Evolutionary conservation across 768 basidiomycete genomes (phyloP), one percentile per base, ranked within the genome.

Genomic region (Calocera viscosa): DNA sequence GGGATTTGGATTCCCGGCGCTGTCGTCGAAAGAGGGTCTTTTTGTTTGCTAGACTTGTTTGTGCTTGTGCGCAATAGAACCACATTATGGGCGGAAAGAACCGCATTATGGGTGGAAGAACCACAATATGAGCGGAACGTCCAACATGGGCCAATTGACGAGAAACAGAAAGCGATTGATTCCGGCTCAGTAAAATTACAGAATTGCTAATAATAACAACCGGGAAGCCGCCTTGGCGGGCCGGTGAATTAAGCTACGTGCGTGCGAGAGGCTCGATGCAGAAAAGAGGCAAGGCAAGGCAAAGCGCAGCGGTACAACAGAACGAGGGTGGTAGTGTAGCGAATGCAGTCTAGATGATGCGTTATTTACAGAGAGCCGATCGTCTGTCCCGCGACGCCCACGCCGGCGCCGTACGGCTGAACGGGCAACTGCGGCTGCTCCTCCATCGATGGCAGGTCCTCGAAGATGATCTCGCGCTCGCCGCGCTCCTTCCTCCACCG

Each of bases 401-500:
- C 14, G 14, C 49, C 49, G 12, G 49, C 49, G 14, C 49, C 49
- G 24, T 49, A 49, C 14, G 49, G 49, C 24, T 49, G 49, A 14
- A 49, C 49, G 24, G 49, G 49, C 49, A 49, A 11, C 49, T 49
- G 49, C 11, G 49, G 49, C 49, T 49, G 49, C 24, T 49, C 49
- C 24, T 49, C 49, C 49, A 49, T 49, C 24, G 49, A 11, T 49
- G 49, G 49, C 24, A 49, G 49, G 49, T 63, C 47, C 28, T 65
- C 49, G 67, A 67, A 67, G 22, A 78, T 79, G 24, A 93, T 73
- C 71, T 91, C 90, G 1, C 80, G 75, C 71, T 93, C 89, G 14
- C 90, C 91, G 68, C 91, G 81, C 71, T 91, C 88, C 68, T 83
- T 80, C 68, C 94, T 82, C 94, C 94, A 96, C n/a, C 86, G 83